These are phyloP conservation scores for Porcisia deanei DNA, from an alignment of 208 protist genomes.

Conservation along the genomic window DNA sequence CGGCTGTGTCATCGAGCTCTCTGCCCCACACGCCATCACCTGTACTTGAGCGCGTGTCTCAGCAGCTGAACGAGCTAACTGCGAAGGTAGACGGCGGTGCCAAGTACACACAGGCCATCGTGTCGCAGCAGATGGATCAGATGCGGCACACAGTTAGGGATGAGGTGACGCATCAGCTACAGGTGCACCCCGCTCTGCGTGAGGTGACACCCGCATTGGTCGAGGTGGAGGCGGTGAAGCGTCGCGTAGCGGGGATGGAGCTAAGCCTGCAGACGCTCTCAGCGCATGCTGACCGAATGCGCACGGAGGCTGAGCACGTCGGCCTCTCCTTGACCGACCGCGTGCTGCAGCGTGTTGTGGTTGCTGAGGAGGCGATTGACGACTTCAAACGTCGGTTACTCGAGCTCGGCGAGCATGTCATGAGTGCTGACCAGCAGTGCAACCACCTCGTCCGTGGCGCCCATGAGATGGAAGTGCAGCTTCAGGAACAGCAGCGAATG, in stretches of 20 bases:
- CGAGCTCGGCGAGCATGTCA: constrained; percentile 21
- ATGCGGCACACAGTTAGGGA: constrained; percentile 24
- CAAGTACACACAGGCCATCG: constrained; percentile 23
- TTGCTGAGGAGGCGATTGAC: constrained; percentile 20
- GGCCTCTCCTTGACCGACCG: neutral
- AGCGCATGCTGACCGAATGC: constrained; percentile 8
- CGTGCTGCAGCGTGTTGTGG: constrained; percentile 13
- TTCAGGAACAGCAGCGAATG: constrained; percentile 23
- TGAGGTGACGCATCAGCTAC: constrained; percentile 28
- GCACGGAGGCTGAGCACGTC: neutral
- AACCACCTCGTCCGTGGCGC: constrained; percentile 4
- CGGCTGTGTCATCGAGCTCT: constrained; percentile 1
- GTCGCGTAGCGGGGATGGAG: constrained; percentile 42
- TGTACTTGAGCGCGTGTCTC: constrained; percentile 25
- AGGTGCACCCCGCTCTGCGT: constrained; percentile 14
- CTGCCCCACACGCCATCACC: neutral
- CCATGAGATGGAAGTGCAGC: constrained; percentile 18
- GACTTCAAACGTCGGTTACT: constrained; percentile 31
- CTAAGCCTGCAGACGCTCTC: constrained; percentile 16
- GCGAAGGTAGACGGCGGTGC: constrained; percentile 34
- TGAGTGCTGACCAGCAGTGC: constrained; percentile 27
- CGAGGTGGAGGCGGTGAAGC: constrained; percentile 56
- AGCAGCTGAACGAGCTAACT: constrained; percentile 29
- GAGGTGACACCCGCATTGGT: constrained; percentile 40
- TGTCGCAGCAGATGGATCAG: constrained; percentile 28